Base-by-base conservation (phyloP, 106 monocot species). In the Dendrobium chrysotoxum region DNA sequence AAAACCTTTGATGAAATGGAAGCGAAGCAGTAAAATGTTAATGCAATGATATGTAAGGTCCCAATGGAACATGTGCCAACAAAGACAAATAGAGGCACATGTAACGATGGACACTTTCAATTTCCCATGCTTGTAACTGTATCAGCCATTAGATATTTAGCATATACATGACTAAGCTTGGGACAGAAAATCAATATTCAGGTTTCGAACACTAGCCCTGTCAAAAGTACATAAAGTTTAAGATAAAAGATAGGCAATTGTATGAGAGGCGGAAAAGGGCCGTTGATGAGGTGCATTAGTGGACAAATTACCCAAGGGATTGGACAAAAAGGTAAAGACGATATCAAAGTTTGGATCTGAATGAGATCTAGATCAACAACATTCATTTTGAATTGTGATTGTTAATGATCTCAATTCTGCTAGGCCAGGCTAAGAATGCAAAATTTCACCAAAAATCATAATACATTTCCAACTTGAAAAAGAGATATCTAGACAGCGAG, bases 121-220 rank as follows among this genome's bases (percentile, higher is more conserved):
- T 86, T 16, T 86, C 23, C 80, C 86, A 76, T 40, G 80, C 86
- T 70, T 80, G 83, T 86, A 83, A 86, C 86, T 82, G 83, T 65
- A 86, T 83, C 53, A 68, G 71, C 86, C 83, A 80, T 47, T 18
- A 9, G 31, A 82, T 79, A 23, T 25, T 68, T 73, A 61, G 38
- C 39, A 40, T 73, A 85, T 78, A 82, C 79, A 79, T 86, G 82
- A 86, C 86, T 86, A 81, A 73, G 75, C 39, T 50, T 74, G 86
- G 76, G 8, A 40, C 1, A 40, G 10, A 17, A 79, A 79, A 79
- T 23, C 44, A 41, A 61, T 67, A 67, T 57, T 21, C 55, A 20
- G 0, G 55, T 57, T 57, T 57, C 55, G 20, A 18, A 57, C 2
- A 57, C 21, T 57, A 4, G 55, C 8, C 6, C 6, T 57, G 55